Conservation (phyloP, 768 basidiomycete species). For the Lactarius psammicola region DNA sequence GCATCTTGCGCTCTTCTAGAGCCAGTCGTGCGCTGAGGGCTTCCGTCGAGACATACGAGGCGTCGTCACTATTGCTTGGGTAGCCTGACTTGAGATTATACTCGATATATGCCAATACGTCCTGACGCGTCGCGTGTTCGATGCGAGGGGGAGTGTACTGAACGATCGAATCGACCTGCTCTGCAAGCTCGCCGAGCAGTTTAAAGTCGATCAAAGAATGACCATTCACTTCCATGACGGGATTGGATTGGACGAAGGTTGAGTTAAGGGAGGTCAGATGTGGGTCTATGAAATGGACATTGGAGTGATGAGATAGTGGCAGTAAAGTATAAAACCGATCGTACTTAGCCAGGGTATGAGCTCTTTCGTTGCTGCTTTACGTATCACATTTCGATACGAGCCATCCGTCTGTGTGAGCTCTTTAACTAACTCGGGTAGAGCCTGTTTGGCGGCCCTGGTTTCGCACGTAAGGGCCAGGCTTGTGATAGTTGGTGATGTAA, state of each 20-base stretch:
- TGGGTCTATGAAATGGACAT: background rate
- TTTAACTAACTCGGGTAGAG: background rate
- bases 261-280: conserved; percentile 13
- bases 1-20: background rate
- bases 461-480: conserved; percentile 15
- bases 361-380: background rate
- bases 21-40: background rate
- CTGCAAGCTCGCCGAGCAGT: conserved; percentile 2
- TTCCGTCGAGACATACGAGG: background rate
- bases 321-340: background rate
- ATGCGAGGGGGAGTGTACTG: conserved; percentile 12
- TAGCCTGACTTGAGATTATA: conserved; percentile 15
- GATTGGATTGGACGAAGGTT: conserved; percentile 5
- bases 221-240: conserved; percentile 5
- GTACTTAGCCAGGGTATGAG: conserved; percentile 21
- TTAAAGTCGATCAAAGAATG: conserved; percentile 14
- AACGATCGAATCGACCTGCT: conserved; percentile 11
- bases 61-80: background rate
- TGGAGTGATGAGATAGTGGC: background rate
- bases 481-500: conserved; percentile 2
- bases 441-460: background rate
- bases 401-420: background rate
- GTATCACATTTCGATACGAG: background rate
- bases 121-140: background rate
- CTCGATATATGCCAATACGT: conserved; percentile 14